These are phyloP conservation scores for Komagataella pastoris DNA, from an alignment of 805 yeast species.

Conservation along the genomic window DNA sequence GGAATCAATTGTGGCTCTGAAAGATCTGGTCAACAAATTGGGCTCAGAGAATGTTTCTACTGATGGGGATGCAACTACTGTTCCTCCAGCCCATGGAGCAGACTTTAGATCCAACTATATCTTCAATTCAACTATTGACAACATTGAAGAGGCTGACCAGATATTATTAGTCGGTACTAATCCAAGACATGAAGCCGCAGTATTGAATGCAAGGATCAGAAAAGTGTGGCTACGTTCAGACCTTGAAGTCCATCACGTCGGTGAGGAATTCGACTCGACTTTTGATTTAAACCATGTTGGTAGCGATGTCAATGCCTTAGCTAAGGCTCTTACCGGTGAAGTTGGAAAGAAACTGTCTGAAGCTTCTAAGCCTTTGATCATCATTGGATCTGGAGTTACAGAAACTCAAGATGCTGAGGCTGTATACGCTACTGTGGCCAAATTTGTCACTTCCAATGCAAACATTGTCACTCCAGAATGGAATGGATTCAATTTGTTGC, in stretches of 20 bases:
- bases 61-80: slow-evolving; percentile 46
- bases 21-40: slow-evolving; percentile 62
- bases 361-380: slow-evolving; percentile 66
- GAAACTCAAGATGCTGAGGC: slow-evolving; percentile 55
- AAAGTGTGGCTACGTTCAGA: slow-evolving; percentile 61
- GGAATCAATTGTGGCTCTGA: slow-evolving; percentile 70
- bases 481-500: slow-evolving; percentile 74
- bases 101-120: slow-evolving; percentile 70
- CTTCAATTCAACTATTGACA: slow-evolving; percentile 69
- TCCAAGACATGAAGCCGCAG: slow-evolving; percentile 87
- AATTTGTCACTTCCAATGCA: slow-evolving; percentile 38
- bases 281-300: slow-evolving; percentile 57
- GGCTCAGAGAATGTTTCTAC: slow-evolving; percentile 74
- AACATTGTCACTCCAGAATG: slow-evolving; percentile 60
- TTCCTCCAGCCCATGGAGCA: slow-evolving; percentile 50
- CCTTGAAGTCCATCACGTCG: slow-evolving; percentile 60
- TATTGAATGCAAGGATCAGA: slow-evolving; percentile 72
- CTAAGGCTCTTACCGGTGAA: slow-evolving; percentile 48
- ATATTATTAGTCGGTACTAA: slow-evolving; percentile 73
- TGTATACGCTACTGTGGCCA: slow-evolving; percentile 43
- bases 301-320: slow-evolving; percentile 38
- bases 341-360: slow-evolving; percentile 52
- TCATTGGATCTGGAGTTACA: slow-evolving; percentile 70
- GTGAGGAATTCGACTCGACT: slow-evolving; percentile 68
- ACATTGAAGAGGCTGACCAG: slow-evolving; percentile 74